Evolutionary conservation across 805 yeast genomes (phyloP), one percentile per base, ranked within the genome.

Genomic region (Kodamaea laetipori): DNA sequence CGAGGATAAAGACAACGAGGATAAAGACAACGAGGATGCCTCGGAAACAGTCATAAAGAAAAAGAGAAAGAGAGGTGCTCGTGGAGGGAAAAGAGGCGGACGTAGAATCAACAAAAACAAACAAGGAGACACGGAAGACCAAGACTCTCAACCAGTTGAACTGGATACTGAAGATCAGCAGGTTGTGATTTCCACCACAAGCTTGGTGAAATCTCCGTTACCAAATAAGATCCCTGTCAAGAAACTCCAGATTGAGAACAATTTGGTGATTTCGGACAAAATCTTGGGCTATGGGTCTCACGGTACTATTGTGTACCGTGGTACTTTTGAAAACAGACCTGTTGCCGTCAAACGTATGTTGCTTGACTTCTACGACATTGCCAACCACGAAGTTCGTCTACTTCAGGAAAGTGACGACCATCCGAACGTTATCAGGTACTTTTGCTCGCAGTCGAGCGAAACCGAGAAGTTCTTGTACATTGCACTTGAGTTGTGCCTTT

Each of bases 271-370:
- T 3, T 79, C 95, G 0, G 85, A 85, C 49, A 79, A 76, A 21
- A 76, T 90, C n/a, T 66, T 94, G 39, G 99, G 99, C 0, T 89
- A 88, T 60, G 99, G 99, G 1, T 88, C 97, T 0, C 96, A 90
- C 54, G 99, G 99, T 19, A 94, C 99, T 0, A 89, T 92, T 21
- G 99, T 94, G 1, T 89, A 81, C 58, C 81, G 84, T 58, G 99
- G 99, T 0, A 77, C 80, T 4, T 94, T 90, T 66, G 97, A 92
- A 58, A 84, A 81, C 52, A 75, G 99, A 44, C 96, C 95, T 1
- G 99, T 94, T 4, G 99, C 99, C 0, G 95, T 94, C 5, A 94
- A 94, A 61, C 70, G 98, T 55, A 87, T 94, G 95, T 69, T 94
- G 41, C 74, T 90, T 27, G 97, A 90, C 59, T 94, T 90, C 57